These are phyloP conservation scores for Theileria luwenshuni DNA, from an alignment of 169 alveolate genomes.

Conservation along the genomic window DNA sequence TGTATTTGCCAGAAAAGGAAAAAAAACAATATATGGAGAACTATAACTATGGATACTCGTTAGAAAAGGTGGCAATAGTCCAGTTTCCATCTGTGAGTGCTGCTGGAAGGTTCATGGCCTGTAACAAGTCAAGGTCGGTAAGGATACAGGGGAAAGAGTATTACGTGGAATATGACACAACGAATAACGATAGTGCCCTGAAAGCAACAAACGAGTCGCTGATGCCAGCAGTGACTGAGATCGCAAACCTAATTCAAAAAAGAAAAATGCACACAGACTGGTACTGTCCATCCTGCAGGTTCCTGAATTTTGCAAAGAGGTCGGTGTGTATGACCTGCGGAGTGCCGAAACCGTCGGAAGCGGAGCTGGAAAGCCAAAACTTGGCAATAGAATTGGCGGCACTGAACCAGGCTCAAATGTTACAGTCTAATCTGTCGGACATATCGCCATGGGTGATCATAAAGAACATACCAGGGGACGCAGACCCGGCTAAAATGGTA, in stretches of 20 bases:
- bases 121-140: slow-evolving; percentile 18
- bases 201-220: slow-evolving; percentile 9
- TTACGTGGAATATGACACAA: slow-evolving; percentile 59
- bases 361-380: slow-evolving; percentile 43
- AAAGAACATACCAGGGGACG: slow-evolving; percentile 37
- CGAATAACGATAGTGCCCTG: slow-evolving; percentile 25
- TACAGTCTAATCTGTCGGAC: slow-evolving; percentile 51
- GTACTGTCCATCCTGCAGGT: slow-evolving; percentile 76
- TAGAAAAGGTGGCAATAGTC: slow-evolving; percentile 44
- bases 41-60: slow-evolving; percentile 4
- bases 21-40: not conserved
- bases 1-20: not conserved
- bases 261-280: slow-evolving; percentile 64
- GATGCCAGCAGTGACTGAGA: slow-evolving; percentile 28
- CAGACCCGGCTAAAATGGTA: slow-evolving; percentile 45
- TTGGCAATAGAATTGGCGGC: slow-evolving; percentile 42
- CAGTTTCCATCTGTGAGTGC: slow-evolving; percentile 57
- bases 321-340: slow-evolving; percentile 49
- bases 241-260: slow-evolving; percentile 23
- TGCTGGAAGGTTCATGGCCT: slow-evolving; percentile 61
- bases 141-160: slow-evolving; percentile 27
- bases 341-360: slow-evolving; percentile 49
- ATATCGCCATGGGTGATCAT: slow-evolving; percentile 60
- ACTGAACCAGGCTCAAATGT: slow-evolving; percentile 35
- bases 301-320: slow-evolving; percentile 72